These are phyloP conservation scores for Trypanosoma grayi DNA, from an alignment of 208 protist genomes.

Conservation along the genomic window DNA sequence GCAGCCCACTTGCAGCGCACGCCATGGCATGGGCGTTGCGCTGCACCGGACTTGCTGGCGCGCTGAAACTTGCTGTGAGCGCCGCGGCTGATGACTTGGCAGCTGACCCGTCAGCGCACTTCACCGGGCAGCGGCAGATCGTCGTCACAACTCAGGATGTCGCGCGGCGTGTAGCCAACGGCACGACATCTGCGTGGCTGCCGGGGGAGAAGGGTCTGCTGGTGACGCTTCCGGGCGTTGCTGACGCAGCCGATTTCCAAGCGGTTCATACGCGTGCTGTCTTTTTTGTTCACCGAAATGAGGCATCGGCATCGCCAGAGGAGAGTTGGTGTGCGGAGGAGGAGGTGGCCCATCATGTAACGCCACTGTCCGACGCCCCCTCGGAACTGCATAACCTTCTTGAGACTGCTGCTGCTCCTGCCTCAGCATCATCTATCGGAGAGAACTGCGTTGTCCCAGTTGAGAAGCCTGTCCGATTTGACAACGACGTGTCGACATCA, in stretches of 20 bases:
- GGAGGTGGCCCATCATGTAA: slow-evolving; percentile 10
- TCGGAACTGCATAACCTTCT: slow-evolving; percentile 9
- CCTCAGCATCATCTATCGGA: background rate
- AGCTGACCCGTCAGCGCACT: slow-evolving; percentile 25
- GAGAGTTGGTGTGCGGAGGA: slow-evolving; percentile 17
- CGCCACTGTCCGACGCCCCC: slow-evolving; percentile 10
- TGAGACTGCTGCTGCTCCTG: background rate
- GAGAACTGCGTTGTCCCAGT: background rate
- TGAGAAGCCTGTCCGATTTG: slow-evolving; percentile 24
- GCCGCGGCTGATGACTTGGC: background rate
- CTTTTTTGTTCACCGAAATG: slow-evolving; percentile 44
- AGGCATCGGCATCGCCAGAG: background rate
- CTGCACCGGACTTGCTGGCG: slow-evolving; percentile 47
- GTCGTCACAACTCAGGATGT: slow-evolving; percentile 61
- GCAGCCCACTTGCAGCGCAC: slow-evolving; percentile 49
- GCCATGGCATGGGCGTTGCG: slow-evolving; percentile 79
- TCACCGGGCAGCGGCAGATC: slow-evolving; percentile 35
- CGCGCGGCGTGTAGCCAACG: slow-evolving; percentile 23
- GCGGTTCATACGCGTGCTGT: slow-evolving; percentile 61
- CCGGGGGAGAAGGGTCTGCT: slow-evolving; percentile 34
- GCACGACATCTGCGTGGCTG: slow-evolving; percentile 41
- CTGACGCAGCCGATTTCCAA: slow-evolving; percentile 61
- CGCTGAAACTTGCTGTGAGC: slow-evolving; percentile 42
- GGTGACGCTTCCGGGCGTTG: slow-evolving; percentile 74
- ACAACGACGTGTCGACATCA: slow-evolving; percentile 66